Conservation (phyloP, 305 asterid species). For the Withania somnifera region DNA sequence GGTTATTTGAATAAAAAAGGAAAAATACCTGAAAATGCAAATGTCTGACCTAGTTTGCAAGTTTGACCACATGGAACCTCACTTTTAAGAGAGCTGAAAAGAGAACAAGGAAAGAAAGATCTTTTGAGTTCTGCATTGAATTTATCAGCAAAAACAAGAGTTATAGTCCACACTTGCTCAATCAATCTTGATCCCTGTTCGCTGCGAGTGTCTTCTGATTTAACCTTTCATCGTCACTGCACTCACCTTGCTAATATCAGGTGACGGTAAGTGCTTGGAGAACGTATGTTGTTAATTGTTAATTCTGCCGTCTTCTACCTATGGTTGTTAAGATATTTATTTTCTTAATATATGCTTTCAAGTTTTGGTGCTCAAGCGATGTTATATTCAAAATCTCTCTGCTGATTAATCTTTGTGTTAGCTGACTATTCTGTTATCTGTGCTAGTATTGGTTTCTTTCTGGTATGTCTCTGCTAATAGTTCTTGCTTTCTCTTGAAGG, state of each 20-base stretch:
- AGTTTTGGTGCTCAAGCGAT: not conserved
- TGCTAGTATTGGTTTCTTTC: not conserved
- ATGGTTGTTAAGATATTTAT: not conserved
- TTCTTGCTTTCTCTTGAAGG: conserved; percentile 22
- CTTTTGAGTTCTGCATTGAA: not conserved
- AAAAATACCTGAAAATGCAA: not conserved
- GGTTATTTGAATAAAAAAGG: too few species aligned
- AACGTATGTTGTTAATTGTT: not conserved
- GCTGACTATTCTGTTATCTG: not conserved
- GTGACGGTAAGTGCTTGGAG: not conserved
- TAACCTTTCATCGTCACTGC: not conserved
- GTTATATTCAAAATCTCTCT: not conserved
- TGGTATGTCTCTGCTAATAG: not conserved
- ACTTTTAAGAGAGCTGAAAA: not conserved
- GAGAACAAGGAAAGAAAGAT: not conserved
- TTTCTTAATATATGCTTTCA: not conserved
- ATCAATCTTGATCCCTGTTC: not conserved
- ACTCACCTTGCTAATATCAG: not conserved
- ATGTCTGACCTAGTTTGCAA: not conserved
- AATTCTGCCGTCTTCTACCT: not conserved
- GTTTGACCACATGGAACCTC: not conserved
- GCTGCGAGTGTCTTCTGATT: not conserved
- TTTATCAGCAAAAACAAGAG: not conserved
- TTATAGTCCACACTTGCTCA: not conserved
- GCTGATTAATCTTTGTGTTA: not conserved